These are phyloP conservation scores for Noccaea caerulescens DNA, from an alignment of 345 rosid genomes.

Conservation along the genomic window DNA sequence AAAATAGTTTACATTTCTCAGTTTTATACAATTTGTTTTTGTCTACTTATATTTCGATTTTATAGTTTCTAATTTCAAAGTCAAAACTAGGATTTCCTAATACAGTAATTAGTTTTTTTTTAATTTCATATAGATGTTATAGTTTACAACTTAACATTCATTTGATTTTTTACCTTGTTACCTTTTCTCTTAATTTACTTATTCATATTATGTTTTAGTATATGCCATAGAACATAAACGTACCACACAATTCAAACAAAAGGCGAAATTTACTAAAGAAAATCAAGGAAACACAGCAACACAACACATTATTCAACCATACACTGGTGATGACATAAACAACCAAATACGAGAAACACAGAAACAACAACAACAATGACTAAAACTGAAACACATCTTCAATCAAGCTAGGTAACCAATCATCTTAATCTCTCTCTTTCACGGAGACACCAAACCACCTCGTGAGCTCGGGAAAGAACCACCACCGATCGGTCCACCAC, in stretches of 20 bases:
- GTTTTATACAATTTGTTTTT: too few species aligned
- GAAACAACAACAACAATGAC: constrained; percentile 14
- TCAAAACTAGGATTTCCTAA: too few species aligned
- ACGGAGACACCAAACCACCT: constrained; percentile 37
- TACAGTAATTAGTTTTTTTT: too few species aligned
- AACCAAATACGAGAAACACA: not conserved
- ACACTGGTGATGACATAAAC: not conserved
- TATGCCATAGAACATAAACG: not conserved
- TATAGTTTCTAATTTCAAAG: too few species aligned
- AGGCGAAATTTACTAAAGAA: not conserved
- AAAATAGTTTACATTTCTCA: too few species aligned
- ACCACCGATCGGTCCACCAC: constrained; percentile 25
- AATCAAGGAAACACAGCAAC: not conserved
- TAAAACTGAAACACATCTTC: constrained; percentile 17
- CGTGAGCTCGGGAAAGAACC: constrained; percentile 37
- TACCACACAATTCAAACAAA: constrained; percentile 1
- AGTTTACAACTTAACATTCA: too few species aligned
- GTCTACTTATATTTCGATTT: too few species aligned
- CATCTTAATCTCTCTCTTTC: constrained; percentile 7
- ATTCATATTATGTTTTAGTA: too few species aligned
- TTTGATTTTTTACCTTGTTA: too few species aligned
- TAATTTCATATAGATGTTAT: too few species aligned
- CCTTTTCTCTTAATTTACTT: too few species aligned
- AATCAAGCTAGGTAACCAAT: not conserved
- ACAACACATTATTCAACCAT: constrained; percentile 1